Conservation (phyloP, 176 grass and related monocot species). For the Cenchrus fungigraminus region DNA sequence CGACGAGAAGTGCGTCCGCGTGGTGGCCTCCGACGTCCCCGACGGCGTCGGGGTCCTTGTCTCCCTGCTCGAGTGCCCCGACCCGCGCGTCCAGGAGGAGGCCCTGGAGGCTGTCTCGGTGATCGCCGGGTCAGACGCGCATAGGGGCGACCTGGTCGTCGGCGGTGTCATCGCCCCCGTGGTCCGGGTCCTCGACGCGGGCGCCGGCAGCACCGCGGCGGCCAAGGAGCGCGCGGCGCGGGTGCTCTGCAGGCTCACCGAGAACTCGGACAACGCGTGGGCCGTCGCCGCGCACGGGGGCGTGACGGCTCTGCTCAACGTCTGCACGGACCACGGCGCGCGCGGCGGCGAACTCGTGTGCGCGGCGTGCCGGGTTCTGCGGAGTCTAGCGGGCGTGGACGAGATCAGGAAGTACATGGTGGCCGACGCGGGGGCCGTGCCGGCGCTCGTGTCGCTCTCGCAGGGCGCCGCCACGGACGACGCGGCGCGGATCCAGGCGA, state of each 20-base stretch:
- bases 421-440: constrained; percentile 55
- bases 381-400: constrained; percentile 69
- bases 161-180: constrained; percentile 60
- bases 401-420: constrained; percentile 90
- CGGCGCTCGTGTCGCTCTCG: constrained; percentile 59
- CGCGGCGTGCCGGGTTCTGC: constrained; percentile 66
- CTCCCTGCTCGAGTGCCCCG: constrained; percentile 62
- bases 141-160: constrained; percentile 57
- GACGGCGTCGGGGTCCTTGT: constrained; percentile 62
- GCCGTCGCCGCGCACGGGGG: constrained; percentile 90
- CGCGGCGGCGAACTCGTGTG: constrained; percentile 52
- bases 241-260: constrained; percentile 73
- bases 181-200: constrained; percentile 57
- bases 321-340: constrained; percentile 41
- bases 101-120: constrained; percentile 55
- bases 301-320: constrained; percentile 64
- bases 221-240: constrained; percentile 63
- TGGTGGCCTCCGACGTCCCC: constrained; percentile 53
- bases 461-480: constrained; percentile 51
- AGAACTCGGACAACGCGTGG: constrained; percentile 92
- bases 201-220: not conserved
- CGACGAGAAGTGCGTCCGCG: constrained; percentile 70
- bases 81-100: constrained; percentile 53
- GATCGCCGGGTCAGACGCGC: constrained; percentile 61
- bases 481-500: constrained; percentile 57